These are phyloP conservation scores for Orbilia oligospora DNA, from an alignment of 2,329 filamentous ascomycete genomes.

Conservation along the genomic window DNA sequence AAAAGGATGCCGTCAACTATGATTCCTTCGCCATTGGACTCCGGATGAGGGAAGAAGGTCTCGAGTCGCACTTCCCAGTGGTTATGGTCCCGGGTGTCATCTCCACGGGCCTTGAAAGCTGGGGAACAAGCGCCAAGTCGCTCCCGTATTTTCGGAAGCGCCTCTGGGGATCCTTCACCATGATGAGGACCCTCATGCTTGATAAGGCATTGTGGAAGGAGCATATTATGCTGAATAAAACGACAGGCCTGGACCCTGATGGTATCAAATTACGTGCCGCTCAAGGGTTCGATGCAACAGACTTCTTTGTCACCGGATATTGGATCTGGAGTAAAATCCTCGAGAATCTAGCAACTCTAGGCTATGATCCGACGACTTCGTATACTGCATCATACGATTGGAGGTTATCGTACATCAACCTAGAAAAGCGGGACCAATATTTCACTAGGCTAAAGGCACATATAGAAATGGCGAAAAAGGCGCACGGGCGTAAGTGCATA, in stretches of 20 bases:
- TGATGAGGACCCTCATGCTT: constrained; percentile 94
- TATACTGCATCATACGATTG: constrained; percentile 86
- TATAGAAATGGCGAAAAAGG: constrained; percentile 84
- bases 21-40: constrained; percentile 94
- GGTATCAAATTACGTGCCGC: constrained; percentile 81
- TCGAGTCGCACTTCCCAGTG: constrained; percentile 85
- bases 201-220: constrained; percentile 96
- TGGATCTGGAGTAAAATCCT: constrained; percentile 91
- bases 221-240: constrained; percentile 96
- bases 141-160: constrained; percentile 93
- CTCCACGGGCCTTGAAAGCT: constrained; percentile 92
- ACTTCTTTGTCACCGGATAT: constrained; percentile 92
- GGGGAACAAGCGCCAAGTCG: constrained; percentile 89
- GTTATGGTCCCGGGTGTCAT: constrained; percentile 99
- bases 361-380: constrained; percentile 87
- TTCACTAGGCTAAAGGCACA: constrained; percentile 91
- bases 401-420: constrained; percentile 89
- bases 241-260: constrained; percentile 90
- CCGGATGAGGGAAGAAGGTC: constrained; percentile 83
- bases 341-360: constrained; percentile 94
- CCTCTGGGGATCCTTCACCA: constrained; percentile 97
- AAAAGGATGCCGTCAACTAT: constrained; percentile 89
- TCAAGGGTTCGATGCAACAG: constrained; percentile 75
- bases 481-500: constrained; percentile 83
- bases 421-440: constrained; percentile 92